phyloP scores from a whole-genome alignment of 371 early-diverging fungal genomes.

The Mucor mucedo region DNA sequence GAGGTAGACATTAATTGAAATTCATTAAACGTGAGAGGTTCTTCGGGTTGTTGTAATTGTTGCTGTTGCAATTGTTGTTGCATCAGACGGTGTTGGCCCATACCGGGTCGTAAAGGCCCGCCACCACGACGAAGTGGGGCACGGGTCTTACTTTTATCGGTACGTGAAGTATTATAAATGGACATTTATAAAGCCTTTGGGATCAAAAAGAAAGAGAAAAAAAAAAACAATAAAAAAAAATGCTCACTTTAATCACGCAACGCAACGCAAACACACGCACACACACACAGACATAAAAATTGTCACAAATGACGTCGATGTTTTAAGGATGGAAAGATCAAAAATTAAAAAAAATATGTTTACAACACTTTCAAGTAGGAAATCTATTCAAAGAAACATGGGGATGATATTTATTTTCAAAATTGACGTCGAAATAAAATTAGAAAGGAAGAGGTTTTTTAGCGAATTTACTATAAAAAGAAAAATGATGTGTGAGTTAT shows the following conservation, averaged over 20 bases:
- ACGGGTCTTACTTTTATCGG: constrained; percentile 20
- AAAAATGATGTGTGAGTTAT: neutral
- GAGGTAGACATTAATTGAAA: constrained; percentile 65
- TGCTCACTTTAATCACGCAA: neutral
- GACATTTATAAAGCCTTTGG: constrained; percentile 17
- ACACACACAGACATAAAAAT: neutral
- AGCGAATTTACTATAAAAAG: constrained; percentile 1
- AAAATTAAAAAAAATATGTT: too few relatives aligned
- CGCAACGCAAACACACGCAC: too few relatives aligned
- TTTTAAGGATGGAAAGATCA: too few relatives aligned
- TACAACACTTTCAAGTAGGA: too few relatives aligned
- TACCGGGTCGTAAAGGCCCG: constrained; percentile 18
- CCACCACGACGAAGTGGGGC: constrained; percentile 17
- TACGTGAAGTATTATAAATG: constrained; percentile 32
- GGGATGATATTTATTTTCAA: constrained; percentile 16
- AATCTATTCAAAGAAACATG: constrained; percentile 2
- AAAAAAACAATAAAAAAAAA: constrained; percentile 2
- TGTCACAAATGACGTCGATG: constrained; percentile 3
- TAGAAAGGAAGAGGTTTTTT: neutral
- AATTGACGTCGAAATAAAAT: constrained; percentile 8
- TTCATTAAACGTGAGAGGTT: constrained; percentile 47
- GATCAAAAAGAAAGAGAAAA: constrained; percentile 9
- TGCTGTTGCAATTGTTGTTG: constrained; percentile 18
- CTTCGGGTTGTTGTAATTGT: constrained; percentile 13
- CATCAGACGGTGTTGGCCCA: constrained; percentile 15